These are phyloP conservation scores for Liriodendron chinense DNA, from an alignment of 164 flowering plant species.

Conservation along the genomic window DNA sequence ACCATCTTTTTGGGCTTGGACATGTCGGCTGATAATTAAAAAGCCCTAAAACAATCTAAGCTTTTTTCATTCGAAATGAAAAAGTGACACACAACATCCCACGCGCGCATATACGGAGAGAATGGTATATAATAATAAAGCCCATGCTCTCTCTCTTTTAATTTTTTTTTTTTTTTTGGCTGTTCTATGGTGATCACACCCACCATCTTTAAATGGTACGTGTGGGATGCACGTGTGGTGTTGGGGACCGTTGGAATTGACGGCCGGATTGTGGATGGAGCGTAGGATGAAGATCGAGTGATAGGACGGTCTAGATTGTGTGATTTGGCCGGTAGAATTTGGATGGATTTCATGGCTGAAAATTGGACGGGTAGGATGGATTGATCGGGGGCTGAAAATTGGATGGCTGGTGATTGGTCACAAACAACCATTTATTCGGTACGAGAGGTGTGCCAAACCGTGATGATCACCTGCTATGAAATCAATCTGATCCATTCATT, in stretches of 20 bases:
- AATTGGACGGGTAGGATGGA: no score
- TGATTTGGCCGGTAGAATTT: no score
- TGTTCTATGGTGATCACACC: no score
- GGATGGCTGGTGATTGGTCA: no score
- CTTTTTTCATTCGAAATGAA: neutral
- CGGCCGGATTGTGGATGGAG: neutral
- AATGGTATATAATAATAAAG: neutral
- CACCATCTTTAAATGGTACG: neutral
- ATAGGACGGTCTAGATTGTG: no score
- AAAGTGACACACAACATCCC: neutral
- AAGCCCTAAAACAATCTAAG: neutral
- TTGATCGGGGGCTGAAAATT: no score
- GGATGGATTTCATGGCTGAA: no score
- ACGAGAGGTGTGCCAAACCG: no score
- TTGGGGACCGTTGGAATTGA: neutral
- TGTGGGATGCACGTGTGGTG: neutral
- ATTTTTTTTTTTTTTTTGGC: neutral
- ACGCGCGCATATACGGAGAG: neutral
- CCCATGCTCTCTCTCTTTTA: neutral
- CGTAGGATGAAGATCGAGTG: no score
- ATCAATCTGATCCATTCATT: no score
- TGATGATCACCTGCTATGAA: no score
- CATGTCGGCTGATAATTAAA: neutral
- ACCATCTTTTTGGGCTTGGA: neutral
- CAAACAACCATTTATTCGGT: no score